phyloP scores from a whole-genome alignment of 805 yeast species.

The Saccharomyces jurei region DNA sequence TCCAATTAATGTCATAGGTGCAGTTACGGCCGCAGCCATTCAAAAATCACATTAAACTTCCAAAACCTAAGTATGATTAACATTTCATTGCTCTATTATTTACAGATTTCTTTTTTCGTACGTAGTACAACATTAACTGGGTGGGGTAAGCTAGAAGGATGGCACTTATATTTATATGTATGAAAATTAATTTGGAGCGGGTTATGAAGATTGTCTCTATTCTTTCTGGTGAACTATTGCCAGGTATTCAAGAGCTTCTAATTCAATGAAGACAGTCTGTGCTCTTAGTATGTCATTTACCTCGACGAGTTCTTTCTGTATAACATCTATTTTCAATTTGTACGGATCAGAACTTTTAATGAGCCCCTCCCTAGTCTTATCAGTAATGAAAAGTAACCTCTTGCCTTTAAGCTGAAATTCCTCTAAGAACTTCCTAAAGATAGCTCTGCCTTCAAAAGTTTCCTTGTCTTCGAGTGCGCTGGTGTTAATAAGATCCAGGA shows the following conservation, averaged over 20 bases:
- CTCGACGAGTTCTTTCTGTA: conserved; percentile 69
- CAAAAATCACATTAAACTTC: too few species aligned
- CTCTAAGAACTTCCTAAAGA: conserved; percentile 40
- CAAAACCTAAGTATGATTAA: background rate
- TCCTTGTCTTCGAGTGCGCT: background rate
- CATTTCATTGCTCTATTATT: background rate
- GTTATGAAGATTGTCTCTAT: conserved; percentile 96
- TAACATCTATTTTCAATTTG: conserved; percentile 50
- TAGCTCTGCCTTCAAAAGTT: conserved; percentile 27
- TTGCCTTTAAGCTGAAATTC: conserved; percentile 40
- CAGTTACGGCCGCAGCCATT: too few species aligned
- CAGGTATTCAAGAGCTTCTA: conserved; percentile 60
- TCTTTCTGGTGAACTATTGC: conserved; percentile 62
- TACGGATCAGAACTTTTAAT: conserved; percentile 47
- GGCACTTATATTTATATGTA: background rate
- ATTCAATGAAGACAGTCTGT: conserved; percentile 63
- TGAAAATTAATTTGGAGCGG: conserved; percentile 42
- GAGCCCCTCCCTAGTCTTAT: conserved; percentile 52
- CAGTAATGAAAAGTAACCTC: conserved; percentile 60
- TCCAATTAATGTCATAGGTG: too few species aligned
- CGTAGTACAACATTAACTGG: background rate
- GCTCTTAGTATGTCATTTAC: conserved; percentile 81
- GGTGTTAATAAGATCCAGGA: conserved; percentile 11
- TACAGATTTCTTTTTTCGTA: background rate
- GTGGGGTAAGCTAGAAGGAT: background rate